Base-by-base conservation (phyloP, 768 basidiomycete species). In the Mycena indigotica region DNA sequence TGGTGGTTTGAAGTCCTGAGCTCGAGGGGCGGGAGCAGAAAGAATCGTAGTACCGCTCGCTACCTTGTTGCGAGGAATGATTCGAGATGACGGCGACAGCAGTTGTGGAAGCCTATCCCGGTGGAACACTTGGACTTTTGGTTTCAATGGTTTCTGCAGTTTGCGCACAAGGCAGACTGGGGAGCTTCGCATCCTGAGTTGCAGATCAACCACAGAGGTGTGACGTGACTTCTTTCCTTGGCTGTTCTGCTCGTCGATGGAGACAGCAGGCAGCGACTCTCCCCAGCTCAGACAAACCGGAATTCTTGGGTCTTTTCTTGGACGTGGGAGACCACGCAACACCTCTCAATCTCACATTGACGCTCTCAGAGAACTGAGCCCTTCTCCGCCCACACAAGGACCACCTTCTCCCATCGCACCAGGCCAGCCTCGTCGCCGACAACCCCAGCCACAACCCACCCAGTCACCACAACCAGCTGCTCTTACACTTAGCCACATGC, bases 241-340 rank as follows among this genome's bases (percentile, higher is more conserved):
- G 41, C 41, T 44, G 41, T 44, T 44, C 41, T 44, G 41, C 41
- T 44, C 41, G 53, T 45, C 40, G 25, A 49, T 55, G 53, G 54
- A 55, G 15, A n/a, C 10, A 21, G 58, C 25, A 2, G 53, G 53
- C 3, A 55, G 13, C 16, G 59, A 61, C 26, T 56, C 59, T 13
- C 50, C 51, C 52, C 25, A 77, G n/a, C 70, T 77, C 29, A 78
- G 88, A 55, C 77, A 83, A 55, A 85, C 85, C 58, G 35, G 35
- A 8, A 89, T 91, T 70, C 79, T 91, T 46, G 84, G 87, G 57
- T 85, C 85, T 51, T 84, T 90, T 70, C 78, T 91, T 15, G 57
- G 54, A 58, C 84, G 88, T 57, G 83, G 82, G 45, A 77, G 88
- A 60, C 87, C 87, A 17, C 79, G 87, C 64, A 88, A 86, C 69